Percentiles rank a stretch among this genome's conserved stretches.
Evolutionary conservation across 768 basidiomycete genomes (phyloP).

Genomic region (Tulasnella sp.): DNA sequence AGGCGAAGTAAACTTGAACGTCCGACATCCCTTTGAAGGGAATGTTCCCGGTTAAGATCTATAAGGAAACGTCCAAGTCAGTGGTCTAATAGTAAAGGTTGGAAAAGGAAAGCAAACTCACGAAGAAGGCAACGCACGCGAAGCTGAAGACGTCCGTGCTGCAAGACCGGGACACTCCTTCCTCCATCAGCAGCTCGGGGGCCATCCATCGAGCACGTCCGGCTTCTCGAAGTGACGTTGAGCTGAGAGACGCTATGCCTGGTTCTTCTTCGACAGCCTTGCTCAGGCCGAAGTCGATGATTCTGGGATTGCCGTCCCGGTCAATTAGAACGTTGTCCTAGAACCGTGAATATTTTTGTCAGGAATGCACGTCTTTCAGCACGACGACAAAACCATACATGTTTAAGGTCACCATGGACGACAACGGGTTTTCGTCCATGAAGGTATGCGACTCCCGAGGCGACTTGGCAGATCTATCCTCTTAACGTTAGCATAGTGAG

Average conservation of each 20-base stretch:
- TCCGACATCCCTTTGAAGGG: background rate
- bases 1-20: background rate
- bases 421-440: slow-evolving; percentile 7
- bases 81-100: background rate
- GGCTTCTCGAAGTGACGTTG: background rate
- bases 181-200: background rate
- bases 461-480: slow-evolving; percentile 4
- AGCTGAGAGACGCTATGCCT: background rate
- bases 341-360: background rate
- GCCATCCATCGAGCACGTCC: slow-evolving; percentile 11
- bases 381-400: background rate
- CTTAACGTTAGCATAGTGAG: too few species aligned
- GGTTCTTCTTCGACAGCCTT: slow-evolving; percentile 5
- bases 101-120: background rate
- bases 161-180: background rate
- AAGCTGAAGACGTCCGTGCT: slow-evolving; percentile 1
- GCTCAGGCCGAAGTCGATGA: slow-evolving; percentile 24
- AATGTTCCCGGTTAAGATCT: background rate
- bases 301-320: slow-evolving; percentile 10
- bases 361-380: background rate
- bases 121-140: background rate
- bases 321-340: slow-evolving; percentile 23
- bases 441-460: slow-evolving; percentile 11
- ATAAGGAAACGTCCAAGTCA: background rate
- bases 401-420: slow-evolving; percentile 14